These are phyloP conservation scores for Alternaria metachromatica DNA, from an alignment of 2,329 filamentous ascomycete species.

Conservation along the genomic window DNA sequence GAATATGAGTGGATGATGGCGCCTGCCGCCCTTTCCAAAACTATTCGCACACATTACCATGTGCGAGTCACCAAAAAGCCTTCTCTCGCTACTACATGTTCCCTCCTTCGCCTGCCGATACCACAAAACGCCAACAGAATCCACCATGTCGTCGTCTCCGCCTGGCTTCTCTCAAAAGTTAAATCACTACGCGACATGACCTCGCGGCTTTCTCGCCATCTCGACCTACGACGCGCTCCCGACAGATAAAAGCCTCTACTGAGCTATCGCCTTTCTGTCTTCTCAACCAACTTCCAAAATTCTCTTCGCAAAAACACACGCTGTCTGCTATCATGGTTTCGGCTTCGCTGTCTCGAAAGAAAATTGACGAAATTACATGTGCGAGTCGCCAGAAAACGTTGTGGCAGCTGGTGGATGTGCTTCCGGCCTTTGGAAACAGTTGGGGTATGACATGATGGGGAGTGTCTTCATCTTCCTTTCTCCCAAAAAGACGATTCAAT, in stretches of 20 bases:
- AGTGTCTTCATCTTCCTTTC: background rate
- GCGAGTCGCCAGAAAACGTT: background rate
- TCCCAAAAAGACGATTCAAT: too few species aligned
- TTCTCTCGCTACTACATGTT: background rate
- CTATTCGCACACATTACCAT: rapidly evolving
- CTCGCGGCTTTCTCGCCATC: background rate
- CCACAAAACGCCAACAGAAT: background rate
- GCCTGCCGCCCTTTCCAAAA: background rate
- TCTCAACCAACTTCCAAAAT: background rate
- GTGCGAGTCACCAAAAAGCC: background rate
- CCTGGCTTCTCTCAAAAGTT: background rate
- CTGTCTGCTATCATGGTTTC: background rate
- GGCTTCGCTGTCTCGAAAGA: background rate
- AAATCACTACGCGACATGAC: background rate
- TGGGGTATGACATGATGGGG: background rate
- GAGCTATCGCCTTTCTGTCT: background rate
- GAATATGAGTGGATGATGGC: too few species aligned
- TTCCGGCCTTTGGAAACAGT: background rate
- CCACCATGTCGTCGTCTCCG: background rate
- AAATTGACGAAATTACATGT: background rate
- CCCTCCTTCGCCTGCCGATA: background rate
- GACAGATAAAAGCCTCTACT: background rate
- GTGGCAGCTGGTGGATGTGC: background rate
- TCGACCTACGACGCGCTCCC: background rate
- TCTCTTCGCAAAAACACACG: background rate